Base-by-base conservation (phyloP, 2,329 filamentous ascomycete genomes). In the Cladosporium sp. region DNA sequence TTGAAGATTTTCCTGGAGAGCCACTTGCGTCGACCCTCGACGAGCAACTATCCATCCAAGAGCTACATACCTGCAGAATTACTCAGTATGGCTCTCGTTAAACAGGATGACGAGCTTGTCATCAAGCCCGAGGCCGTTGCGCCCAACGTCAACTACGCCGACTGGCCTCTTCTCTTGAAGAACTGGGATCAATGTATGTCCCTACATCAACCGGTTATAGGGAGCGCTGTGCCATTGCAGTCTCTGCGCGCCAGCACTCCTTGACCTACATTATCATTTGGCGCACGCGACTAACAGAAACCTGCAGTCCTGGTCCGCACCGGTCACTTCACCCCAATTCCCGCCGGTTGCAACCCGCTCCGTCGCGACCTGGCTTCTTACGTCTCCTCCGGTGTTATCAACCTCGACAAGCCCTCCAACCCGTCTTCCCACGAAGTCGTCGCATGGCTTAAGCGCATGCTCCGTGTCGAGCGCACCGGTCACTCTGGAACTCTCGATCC, bases 401-500 rank as follows among this genome's bases (percentile, higher is more conserved):
- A 99, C 84, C 89, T 97, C 73, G 92, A 96, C 83, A 96, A 96
- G 84, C 95, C 94, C 65, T 96, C 93, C 62, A 99, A 99, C 84
- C 94, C 94, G 63, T 97, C 93, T 72, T 95, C 91, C 76, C 95
- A 99, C 86, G 95, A 99, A 85, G 95, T 99, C 71, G 95, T 99
- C 76, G 94, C 95, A 71, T 99, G 95, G 95, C 91, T 98, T 74
- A 99, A 99, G 89, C 90, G 94, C 74, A 98, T 98, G 75, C 86
- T 99, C 65, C 92, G 91, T 76, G 89, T 91, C 69, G 94, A 99
- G 78, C 97, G 98, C 84, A 99, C 95, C 68, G 95, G 95, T 72
- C 95, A 99, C 87, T 97, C 93, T 73, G 95, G 95, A 79, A 99
- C 95, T 68, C 91, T 99, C 74, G 95, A 99, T 79, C 94, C 94